Evolutionary conservation across 2,329 filamentous ascomycete species (phyloP).

Genomic region (Verticillium nubilum): DNA sequence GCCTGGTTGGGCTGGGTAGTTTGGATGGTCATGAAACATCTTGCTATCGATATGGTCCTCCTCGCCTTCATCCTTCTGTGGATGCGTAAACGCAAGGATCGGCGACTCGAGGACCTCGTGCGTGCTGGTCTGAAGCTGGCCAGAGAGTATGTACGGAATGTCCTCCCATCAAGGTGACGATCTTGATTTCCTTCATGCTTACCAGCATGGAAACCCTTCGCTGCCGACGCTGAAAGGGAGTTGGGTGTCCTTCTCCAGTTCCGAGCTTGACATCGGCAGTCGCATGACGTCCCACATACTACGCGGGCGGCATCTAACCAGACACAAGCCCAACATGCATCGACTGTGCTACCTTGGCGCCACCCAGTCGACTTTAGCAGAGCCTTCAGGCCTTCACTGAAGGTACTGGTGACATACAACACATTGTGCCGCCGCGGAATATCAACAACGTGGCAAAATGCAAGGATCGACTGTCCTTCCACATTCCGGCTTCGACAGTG

Average conservation of each 20-base stretch:
- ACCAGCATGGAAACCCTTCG: background rate
- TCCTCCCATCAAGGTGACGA: slow-evolving; percentile 53
- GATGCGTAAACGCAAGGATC: slow-evolving; percentile 67
- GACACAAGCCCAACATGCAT: no score
- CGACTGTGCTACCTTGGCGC: no score
- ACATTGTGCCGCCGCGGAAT: no score
- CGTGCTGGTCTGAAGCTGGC: slow-evolving; percentile 53
- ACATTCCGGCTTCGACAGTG: no score
- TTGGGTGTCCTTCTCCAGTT: background rate
- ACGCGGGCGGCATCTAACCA: no score
- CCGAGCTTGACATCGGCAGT: no score
- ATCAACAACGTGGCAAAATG: no score
- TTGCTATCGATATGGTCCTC: slow-evolving; percentile 65
- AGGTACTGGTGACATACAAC: no score
- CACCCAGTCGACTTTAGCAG: no score
- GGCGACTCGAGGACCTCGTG: slow-evolving; percentile 68
- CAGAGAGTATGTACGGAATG: slow-evolving; percentile 53
- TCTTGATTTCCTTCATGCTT: background rate
- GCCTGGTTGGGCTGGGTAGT: slow-evolving; percentile 67
- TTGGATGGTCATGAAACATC: slow-evolving; percentile 67
- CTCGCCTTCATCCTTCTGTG: slow-evolving; percentile 63
- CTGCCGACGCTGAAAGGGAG: background rate
- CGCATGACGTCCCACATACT: no score
- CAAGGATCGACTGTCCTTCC: no score
- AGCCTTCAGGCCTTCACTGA: no score